phyloP scores from a whole-genome alignment of 2,329 filamentous ascomycete species.

The Laburnicola sp. region DNA sequence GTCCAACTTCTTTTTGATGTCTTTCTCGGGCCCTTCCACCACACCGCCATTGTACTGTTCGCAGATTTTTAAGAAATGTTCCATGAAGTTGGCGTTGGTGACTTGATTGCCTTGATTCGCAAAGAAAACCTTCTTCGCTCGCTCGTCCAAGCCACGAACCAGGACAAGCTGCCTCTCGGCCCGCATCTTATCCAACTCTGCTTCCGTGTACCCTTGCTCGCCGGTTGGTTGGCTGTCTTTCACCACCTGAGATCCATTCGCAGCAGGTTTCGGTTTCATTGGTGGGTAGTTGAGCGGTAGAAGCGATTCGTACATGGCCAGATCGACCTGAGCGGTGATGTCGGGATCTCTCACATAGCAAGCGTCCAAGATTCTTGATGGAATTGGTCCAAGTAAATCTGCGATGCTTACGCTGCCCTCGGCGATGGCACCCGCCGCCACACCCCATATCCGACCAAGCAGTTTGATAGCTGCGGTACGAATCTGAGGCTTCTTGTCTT shows the following conservation, averaged over 20 bases:
- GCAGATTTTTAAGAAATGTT: slow-evolving; percentile 78
- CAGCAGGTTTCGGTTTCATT: slow-evolving; percentile 58
- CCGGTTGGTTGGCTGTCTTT: slow-evolving; percentile 59
- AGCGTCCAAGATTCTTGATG: slow-evolving; percentile 80
- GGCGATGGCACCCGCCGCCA: slow-evolving; percentile 82
- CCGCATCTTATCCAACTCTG: slow-evolving; percentile 74
- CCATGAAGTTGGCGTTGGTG: slow-evolving; percentile 71
- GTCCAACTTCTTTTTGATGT: slow-evolving; percentile 69
- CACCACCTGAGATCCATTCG: slow-evolving; percentile 62
- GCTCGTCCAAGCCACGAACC: slow-evolving; percentile 74
- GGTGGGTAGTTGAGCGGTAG: slow-evolving; percentile 88
- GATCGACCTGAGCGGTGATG: slow-evolving; percentile 80
- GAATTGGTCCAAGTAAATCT: slow-evolving; percentile 76
- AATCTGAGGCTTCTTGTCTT: slow-evolving; percentile 80
- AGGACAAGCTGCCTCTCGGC: slow-evolving; percentile 83
- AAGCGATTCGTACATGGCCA: slow-evolving; percentile 82
- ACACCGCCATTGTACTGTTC: slow-evolving; percentile 89
- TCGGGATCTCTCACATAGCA: slow-evolving; percentile 90
- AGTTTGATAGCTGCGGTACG: slow-evolving; percentile 85
- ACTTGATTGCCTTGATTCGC: slow-evolving; percentile 79
- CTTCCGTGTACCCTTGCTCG: slow-evolving; percentile 48
- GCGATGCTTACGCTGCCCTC: slow-evolving; percentile 77
- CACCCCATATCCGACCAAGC: slow-evolving; percentile 88
- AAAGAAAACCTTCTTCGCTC: slow-evolving; percentile 85
- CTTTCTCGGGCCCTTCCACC: slow-evolving; percentile 68